Conservation (phyloP, 2,329 filamentous ascomycete genomes). For the Epichloe bromicola region DNA sequence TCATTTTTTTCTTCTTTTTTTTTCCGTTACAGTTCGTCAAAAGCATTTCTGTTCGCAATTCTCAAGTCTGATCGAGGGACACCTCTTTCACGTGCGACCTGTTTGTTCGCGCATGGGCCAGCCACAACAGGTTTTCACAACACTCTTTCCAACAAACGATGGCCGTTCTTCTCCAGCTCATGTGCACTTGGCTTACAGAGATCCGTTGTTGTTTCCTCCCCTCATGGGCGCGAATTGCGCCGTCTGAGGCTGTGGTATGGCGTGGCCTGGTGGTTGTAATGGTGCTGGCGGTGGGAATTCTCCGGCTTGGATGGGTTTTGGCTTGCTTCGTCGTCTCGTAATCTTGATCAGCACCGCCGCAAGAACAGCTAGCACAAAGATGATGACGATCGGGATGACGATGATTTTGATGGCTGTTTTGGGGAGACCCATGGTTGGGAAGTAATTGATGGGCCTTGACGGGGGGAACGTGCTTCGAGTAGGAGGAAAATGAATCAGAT, state of each 20-base stretch:
- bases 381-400: constrained; percentile 1
- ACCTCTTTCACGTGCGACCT: too few relatives aligned
- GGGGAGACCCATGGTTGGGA: background rate
- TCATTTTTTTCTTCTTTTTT: too few relatives aligned
- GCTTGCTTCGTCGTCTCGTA: background rate
- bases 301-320: background rate
- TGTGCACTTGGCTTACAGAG: background rate
- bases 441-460: background rate
- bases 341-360: background rate
- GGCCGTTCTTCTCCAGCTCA: too few relatives aligned
- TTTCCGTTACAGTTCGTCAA: too few relatives aligned
- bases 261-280: background rate
- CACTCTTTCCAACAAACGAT: background rate
- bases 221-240: background rate
- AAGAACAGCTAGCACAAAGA: background rate
- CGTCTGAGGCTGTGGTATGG: background rate
- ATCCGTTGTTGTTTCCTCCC: background rate
- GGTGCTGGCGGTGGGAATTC: background rate
- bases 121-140: background rate
- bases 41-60: too few relatives aligned
- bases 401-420: constrained; percentile 1
- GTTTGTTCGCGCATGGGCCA: background rate
- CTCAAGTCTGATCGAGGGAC: too few relatives aligned
- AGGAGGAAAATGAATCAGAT: too few relatives aligned
- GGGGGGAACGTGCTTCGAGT: too few relatives aligned